Base-by-base conservation (phyloP, 352 stramenopile species). In the Aphanomyces astaci region DNA sequence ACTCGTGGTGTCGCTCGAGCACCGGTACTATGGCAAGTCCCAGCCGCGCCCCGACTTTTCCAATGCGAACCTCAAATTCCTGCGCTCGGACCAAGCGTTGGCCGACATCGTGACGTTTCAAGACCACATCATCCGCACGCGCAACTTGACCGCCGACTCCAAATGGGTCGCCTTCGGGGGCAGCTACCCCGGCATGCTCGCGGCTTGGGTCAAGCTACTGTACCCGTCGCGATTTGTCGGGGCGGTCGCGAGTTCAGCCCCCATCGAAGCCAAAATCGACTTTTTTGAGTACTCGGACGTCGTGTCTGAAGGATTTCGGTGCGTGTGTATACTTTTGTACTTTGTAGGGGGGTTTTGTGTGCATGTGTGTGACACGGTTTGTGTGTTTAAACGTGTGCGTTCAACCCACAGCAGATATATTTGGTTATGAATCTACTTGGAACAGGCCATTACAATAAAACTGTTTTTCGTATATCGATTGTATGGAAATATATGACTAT, bases 21-120 rank as follows among this genome's bases (percentile, higher is more conserved):
- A 96, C 68, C 81, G 88, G 17, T 96, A 92, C 55, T 96, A 96
- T 55, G 88, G 88, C 28, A 81, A 91, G 68, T 91, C 80, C 60
- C 72, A 94, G 19, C 87, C 88, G 28, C 86, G 85, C 25, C 72
- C 72, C 25, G 80, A 89, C 70, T 68, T 94, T 30, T 85, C 80
- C 51, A 90, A 78, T 0, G 64, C 72, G 4, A 92, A 92, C 71
- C 85, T 92, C 69, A 72, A 75, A 4, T 90, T 81, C 45, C 75
- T 95, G 40, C 89, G 76, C 10, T 83, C 94, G n/a, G 74, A 93
- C 62, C 82, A 97, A 56, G 88, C 86, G 22, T 75, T 95, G 28
- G 82, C 80, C 0, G 88, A 96, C 71, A 73, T 96, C 27, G 84
- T 89, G 63, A 71, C 84, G 67, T 94, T 95, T 52, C 82, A 80